Base-by-base conservation (phyloP, 2,329 filamentous ascomycete species). In the Chrysoporthe austroafricana region DNA sequence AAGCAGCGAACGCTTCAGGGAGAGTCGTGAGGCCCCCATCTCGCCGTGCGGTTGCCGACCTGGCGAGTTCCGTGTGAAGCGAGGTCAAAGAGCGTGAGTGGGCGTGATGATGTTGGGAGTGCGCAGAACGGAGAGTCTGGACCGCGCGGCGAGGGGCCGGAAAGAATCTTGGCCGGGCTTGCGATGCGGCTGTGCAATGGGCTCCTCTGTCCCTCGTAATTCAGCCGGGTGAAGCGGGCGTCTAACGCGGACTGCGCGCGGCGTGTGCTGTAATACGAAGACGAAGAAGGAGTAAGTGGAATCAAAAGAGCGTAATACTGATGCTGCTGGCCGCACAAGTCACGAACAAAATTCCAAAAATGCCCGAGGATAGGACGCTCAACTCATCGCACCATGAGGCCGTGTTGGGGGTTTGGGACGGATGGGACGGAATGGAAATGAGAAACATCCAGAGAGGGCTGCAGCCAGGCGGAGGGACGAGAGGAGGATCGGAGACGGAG, bases 1-100 rank as follows among this genome's bases (percentile, higher is more conserved):
- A 65, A 79, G 73, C 69, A 79, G 73, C 70, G 73, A 73, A 52
- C 76, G 77, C 76, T 73, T 76, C 73, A 76, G 66, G 56, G 75
- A 76, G 52, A 74, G 64, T 54, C 71, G 73, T 70, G 76, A 70
- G 50, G 71, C 69, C 46, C 66, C 69, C 77, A 78, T 78, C 44
- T 69, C 71, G 71, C 42, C 68, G 56, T 64, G 32, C 44, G 26
- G 16, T n/a, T 14, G 48, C 48, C 48, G 48, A 26, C 1, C 36
- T 57, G 44, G 32, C n/a, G 46, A 61, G 18, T 21, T 57, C 32
- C 34, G 54, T 14, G 32, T 39, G 34, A 57, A 7, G 32, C 39
- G 52, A 36, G 34, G 4, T n/a, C 14, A 36, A 36, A 16, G 32
- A 16, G 32, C 8, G 52, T 8, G 48, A 18, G 58, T 26, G 42